Percentiles rank a stretch among this genome's conserved stretches.
phyloP scores from a whole-genome alignment of 2,329 filamentous ascomycete species.

The Hirsutella thompsonii region DNA sequence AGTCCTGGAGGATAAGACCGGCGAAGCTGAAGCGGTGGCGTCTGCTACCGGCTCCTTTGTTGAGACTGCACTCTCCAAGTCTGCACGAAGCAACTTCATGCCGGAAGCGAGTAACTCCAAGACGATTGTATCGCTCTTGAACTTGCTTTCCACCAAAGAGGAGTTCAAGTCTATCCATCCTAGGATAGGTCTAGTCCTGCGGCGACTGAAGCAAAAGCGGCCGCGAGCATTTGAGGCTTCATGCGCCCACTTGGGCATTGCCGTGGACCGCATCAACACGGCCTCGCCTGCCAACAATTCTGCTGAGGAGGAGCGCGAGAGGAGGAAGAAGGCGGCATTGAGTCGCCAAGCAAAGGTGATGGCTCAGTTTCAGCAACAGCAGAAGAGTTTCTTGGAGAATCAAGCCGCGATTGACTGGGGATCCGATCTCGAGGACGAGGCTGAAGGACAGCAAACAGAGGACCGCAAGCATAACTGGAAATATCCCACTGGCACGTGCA shows the following conservation, averaged over 20 bases:
- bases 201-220: conserved; percentile 71
- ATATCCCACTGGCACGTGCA: conserved; percentile 86
- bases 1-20: conserved; percentile 64
- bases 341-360: conserved; percentile 89
- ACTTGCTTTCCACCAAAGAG: conserved; percentile 50
- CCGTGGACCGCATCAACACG: conserved; percentile 68
- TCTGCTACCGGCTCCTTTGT: conserved; percentile 51
- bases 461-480: conserved; percentile 60
- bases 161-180: conserved; percentile 73
- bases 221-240: conserved; percentile 60
- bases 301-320: conserved; percentile 60
- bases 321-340: conserved; percentile 81
- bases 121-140: conserved; percentile 52
- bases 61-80: conserved; percentile 52
- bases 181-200: conserved; percentile 73
- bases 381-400: conserved; percentile 85
- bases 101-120: conserved; percentile 40
- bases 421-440: conserved; percentile 62
- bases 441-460: conserved; percentile 42
- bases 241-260: conserved; percentile 49
- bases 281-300: conserved; percentile 62
- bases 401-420: conserved; percentile 85
- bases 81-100: conserved; percentile 49
- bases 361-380: conserved; percentile 96
- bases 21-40: conserved; percentile 35